phyloP scores from a whole-genome alignment of 2,329 filamentous ascomycete species.

The Beauveria varroae region DNA sequence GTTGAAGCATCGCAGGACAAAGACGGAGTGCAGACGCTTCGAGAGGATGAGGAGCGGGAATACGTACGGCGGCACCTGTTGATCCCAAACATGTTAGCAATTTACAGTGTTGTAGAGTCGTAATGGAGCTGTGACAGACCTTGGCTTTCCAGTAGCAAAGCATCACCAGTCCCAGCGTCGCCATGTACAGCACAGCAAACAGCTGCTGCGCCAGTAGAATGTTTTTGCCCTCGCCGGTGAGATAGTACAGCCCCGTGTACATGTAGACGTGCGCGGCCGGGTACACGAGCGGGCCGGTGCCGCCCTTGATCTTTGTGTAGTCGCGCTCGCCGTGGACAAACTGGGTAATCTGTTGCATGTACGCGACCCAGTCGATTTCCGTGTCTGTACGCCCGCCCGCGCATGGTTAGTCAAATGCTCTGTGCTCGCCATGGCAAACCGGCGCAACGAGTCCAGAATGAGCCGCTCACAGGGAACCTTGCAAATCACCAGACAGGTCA shows the following conservation, averaged over 20 bases:
- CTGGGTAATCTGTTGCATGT: constrained; percentile 86
- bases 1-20: constrained; percentile 88
- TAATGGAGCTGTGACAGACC: constrained; percentile 33
- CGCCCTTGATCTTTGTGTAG: constrained; percentile 78
- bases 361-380: constrained; percentile 95
- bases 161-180: constrained; percentile 69
- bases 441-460: not conserved
- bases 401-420: too few relatives aligned
- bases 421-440: too few relatives aligned
- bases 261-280: constrained; percentile 90
- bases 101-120: not conserved
- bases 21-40: constrained; percentile 90
- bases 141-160: constrained; percentile 70
- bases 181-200: constrained; percentile 74
- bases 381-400: constrained; percentile 52
- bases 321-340: constrained; percentile 80
- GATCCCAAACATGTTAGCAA: constrained; percentile 6
- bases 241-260: constrained; percentile 69
- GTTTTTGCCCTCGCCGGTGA: constrained; percentile 70
- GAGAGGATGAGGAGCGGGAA: constrained; percentile 80
- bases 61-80: constrained; percentile 73
- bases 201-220: constrained; percentile 76
- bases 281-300: constrained; percentile 90
- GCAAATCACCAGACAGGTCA: constrained; percentile 70
- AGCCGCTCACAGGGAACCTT: constrained; percentile 68